Base-by-base conservation (phyloP, 192 early-diverging fungal genomes). In the Helicostylum pulchrum region DNA sequence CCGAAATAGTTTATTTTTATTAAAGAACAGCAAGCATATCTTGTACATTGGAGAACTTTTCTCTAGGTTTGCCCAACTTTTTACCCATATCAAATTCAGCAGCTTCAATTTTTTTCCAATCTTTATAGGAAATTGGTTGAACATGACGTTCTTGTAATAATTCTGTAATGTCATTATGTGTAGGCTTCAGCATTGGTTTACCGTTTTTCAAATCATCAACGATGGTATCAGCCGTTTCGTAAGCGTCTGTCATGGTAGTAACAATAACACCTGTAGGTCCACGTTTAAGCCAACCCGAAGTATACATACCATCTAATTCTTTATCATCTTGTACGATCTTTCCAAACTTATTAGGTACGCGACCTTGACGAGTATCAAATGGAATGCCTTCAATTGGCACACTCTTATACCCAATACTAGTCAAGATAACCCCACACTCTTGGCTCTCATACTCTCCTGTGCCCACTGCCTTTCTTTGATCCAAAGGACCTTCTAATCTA, bases 191-290 rank as follows among this genome's bases (percentile, higher is more conserved):
- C 76, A 81, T 83, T 2, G 77, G 72, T 46, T 76, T 55, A 9
- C 74, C 78, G 4, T 56, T 67, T 30, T 59, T 62, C 21, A 87
- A 71, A 64, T 92, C 91, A 34, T 76, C 66, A 15, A 92, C 60
- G 26, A 96, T 80, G 0, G 84, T 78, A 30, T 90, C 86, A 2
- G 90, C 94, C 0, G 97, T 99, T 62, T 96, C 91, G 64, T 92
- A 88, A 0, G 93, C 93, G 63, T 96, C 93, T 44, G 85, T 84
- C 92, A 99, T 95, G 5, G 97, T 99, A 0, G 93, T 80, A 1
- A 94, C 94, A 68, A 99, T 94, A 9, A 95, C 94, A 2, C 95
- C 97, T 2, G 84, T 85, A 20, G 96, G 93, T 0, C 97, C 97
- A 21, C 90, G 86, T 68, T 97, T 99, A n/a, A 96, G 66, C 97